These are phyloP conservation scores for Rosa persica DNA, from an alignment of 306 rosid species.

Conservation along the genomic window DNA sequence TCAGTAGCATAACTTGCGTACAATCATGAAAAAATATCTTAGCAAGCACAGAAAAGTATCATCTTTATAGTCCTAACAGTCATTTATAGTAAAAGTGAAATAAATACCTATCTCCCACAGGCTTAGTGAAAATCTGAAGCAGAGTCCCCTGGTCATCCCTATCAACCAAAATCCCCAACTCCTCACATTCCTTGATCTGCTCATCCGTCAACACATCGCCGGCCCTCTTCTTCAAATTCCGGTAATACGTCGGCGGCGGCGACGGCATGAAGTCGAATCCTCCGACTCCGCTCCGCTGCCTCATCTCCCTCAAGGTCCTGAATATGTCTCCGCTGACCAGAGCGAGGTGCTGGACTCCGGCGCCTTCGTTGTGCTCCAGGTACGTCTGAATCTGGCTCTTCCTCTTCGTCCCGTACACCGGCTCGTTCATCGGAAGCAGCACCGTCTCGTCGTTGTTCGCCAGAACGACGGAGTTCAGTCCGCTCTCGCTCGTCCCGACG, in stretches of 20 bases:
- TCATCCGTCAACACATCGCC: conserved; percentile 70
- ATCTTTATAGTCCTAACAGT: neutral
- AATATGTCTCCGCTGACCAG: conserved; percentile 59
- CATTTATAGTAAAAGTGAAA: too few species aligned
- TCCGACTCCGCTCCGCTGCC: conserved; percentile 57
- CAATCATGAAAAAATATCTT: too few species aligned
- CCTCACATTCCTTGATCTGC: conserved; percentile 76
- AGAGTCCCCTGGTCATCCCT: conserved; percentile 91
- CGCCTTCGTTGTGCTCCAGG: conserved; percentile 90
- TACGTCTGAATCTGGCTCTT: conserved; percentile 94
- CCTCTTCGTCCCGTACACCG: conserved; percentile 82
- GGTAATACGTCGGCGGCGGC: conserved; percentile 86
- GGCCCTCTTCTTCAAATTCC: conserved; percentile 61
- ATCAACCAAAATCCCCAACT: conserved; percentile 90
- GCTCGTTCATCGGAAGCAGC: conserved; percentile 78
- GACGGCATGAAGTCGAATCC: conserved; percentile 95
- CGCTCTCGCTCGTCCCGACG: conserved; percentile 86
- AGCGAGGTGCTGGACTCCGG: conserved; percentile 88
- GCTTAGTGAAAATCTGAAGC: conserved; percentile 94
- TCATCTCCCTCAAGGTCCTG: conserved; percentile 78
- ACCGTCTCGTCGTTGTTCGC: conserved; percentile 79
- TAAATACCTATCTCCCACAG: conserved; percentile 73
- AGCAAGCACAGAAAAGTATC: too few species aligned
- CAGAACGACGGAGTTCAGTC: conserved; percentile 73
- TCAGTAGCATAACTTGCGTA: too few species aligned